Conservation (phyloP, 371 early-diverging fungal species). For the Mucor indicus region DNA sequence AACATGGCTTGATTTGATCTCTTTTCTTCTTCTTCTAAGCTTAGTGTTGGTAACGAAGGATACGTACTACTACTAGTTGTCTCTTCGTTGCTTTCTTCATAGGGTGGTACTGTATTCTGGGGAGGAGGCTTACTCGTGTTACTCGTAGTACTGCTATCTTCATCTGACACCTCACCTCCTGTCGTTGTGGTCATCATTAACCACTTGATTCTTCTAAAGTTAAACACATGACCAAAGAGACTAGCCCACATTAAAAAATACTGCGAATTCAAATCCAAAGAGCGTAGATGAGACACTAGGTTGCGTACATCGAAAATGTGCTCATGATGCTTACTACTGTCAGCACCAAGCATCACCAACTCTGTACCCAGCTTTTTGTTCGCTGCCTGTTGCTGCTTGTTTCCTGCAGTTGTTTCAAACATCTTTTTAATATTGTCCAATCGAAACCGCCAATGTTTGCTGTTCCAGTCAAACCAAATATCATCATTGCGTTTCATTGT, state of each 20-base stretch:
- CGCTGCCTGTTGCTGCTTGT: not conserved
- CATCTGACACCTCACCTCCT: conserved; percentile 4
- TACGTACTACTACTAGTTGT: not conserved
- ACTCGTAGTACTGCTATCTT: conserved; percentile 3
- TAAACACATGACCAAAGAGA: conserved; percentile 33
- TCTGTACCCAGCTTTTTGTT: not conserved
- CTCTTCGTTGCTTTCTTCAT: not conserved
- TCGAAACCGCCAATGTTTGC: conserved; percentile 41
- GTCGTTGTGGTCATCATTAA: conserved; percentile 22
- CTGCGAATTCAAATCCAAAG: conserved; percentile 29
- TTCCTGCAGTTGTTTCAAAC: conserved; percentile 7
- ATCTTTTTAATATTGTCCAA: conserved; percentile 29
- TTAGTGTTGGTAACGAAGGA: not conserved
- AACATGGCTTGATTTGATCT: conserved; percentile 24
- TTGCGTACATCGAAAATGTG: conserved; percentile 33
- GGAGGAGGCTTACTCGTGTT: not conserved
- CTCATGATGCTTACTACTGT: not conserved
- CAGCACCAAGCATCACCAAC: not conserved
- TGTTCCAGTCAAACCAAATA: conserved; percentile 47
- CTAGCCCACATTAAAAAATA: conserved; percentile 44
- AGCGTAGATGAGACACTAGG: conserved; percentile 33
- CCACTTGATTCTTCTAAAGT: conserved; percentile 37
- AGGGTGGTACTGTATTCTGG: not conserved
- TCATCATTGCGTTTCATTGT: conserved; percentile 42
- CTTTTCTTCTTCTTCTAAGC: conserved; percentile 6